Conservation (phyloP, 139 green algal genomes). For the Tetratostichococcus sp. region DNA sequence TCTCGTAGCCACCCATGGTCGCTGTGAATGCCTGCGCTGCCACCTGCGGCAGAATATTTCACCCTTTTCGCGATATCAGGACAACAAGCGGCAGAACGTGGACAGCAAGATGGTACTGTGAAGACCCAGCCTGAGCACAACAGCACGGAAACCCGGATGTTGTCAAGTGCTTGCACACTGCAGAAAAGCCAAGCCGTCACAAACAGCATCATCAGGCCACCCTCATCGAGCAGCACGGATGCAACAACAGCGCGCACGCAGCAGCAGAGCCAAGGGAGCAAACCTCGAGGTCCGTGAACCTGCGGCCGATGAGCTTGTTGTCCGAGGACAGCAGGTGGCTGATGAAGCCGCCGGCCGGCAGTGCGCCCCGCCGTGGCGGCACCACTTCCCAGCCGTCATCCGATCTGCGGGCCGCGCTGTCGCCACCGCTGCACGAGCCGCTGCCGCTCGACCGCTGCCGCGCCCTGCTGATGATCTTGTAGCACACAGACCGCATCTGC, state of each 20-base stretch:
- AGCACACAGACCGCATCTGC: neutral
- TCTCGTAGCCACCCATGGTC: constrained; percentile 33
- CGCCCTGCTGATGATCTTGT: neutral
- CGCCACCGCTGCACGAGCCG: neutral
- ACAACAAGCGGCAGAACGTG: too few species aligned
- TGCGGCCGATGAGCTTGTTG: neutral
- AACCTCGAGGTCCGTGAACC: neutral
- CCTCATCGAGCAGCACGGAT: too few species aligned
- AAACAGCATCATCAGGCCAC: too few species aligned
- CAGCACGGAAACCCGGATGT: too few species aligned
- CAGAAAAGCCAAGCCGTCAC: too few species aligned
- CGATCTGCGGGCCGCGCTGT: neutral
- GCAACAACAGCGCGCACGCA: too few species aligned
- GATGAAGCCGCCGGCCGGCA: neutral
- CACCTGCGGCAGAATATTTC: constrained; percentile 1
- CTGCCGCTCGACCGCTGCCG: neutral
- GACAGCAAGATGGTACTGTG: too few species aligned
- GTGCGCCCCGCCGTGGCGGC: too few species aligned
- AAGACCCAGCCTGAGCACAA: too few species aligned
- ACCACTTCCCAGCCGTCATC: neutral
- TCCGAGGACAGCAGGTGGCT: neutral
- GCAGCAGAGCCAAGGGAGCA: neutral
- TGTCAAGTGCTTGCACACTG: too few species aligned
- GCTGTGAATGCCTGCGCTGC: constrained; percentile 19
- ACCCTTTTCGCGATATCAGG: too few species aligned